Evolutionary conservation across 306 rosid genomes (phyloP).

Genomic region (Argentina anserina): DNA sequence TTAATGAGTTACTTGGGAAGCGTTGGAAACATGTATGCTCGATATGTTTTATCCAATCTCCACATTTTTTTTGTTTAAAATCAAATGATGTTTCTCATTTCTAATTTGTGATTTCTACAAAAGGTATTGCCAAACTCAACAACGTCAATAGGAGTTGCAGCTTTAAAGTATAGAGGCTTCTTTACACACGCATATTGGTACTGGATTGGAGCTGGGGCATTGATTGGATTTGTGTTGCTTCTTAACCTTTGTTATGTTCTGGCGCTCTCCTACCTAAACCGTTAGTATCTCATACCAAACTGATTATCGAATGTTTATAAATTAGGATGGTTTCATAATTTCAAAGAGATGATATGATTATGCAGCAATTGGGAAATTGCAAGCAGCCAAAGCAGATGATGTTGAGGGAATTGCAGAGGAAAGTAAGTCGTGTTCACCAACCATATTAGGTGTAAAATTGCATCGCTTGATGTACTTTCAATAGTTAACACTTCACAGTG

Average conservation of each 20-base stretch:
- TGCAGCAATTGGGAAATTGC: slow-evolving; percentile 51
- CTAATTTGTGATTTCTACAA: neutral
- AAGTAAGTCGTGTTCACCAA: slow-evolving; percentile 11
- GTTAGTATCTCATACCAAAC: slow-evolving; percentile 32
- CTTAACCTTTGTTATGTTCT: slow-evolving; percentile 43
- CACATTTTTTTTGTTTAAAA: neutral
- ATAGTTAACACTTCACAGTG: too few species aligned
- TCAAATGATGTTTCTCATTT: neutral
- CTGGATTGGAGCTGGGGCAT: slow-evolving; percentile 64
- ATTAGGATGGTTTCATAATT: neutral
- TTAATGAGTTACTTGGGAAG: slow-evolving; percentile 63
- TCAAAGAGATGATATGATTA: slow-evolving; percentile 3
- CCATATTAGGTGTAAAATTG: slow-evolving; percentile 11
- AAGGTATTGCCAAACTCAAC: slow-evolving; percentile 43
- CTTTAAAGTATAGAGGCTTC: slow-evolving; percentile 51
- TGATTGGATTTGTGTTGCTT: slow-evolving; percentile 46
- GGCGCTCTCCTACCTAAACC: slow-evolving; percentile 47
- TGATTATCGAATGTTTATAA: neutral
- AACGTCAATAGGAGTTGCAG: slow-evolving; percentile 41
- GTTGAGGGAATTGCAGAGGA: slow-evolving; percentile 16
- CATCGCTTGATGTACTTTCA: too few species aligned
- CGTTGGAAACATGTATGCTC: slow-evolving; percentile 55
- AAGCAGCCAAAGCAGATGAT: slow-evolving; percentile 33
- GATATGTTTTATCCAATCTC: neutral
- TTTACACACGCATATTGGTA: slow-evolving; percentile 56